These are phyloP conservation scores for Candida qinlingensis DNA, from an alignment of 805 yeast genomes.

Conservation along the genomic window DNA sequence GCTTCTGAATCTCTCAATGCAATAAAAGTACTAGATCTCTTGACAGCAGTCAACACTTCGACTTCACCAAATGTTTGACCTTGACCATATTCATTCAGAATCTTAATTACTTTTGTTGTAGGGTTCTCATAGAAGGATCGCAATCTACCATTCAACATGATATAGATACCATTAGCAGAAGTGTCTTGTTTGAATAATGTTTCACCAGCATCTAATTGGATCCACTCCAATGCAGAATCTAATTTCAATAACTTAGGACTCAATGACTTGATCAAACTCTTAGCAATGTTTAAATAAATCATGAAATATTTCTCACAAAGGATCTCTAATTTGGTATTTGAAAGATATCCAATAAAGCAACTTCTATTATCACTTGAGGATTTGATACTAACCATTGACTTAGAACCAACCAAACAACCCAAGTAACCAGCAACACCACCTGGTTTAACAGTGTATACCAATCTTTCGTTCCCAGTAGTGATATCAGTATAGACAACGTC, in stretches of 20 bases:
- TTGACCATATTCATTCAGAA: conserved; percentile 80
- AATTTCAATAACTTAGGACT: conserved; percentile 64
- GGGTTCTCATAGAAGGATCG: conserved; percentile 41
- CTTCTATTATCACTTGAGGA: conserved; percentile 42
- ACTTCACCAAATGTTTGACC: conserved; percentile 95
- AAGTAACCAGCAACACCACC: conserved; percentile 90
- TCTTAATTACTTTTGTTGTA: conserved; percentile 24
- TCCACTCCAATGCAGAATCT: conserved; percentile 94
- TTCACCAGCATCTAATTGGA: conserved; percentile 83
- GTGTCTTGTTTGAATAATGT: conserved; percentile 77
- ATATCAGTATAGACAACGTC: conserved; percentile 52
- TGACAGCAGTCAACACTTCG: conserved; percentile 80
- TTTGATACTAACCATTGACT: conserved; percentile 66
- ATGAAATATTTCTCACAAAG: conserved; percentile 72
- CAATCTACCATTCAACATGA: conserved; percentile 83
- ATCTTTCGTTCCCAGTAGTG: conserved; percentile 29
- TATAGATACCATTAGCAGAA: conserved; percentile 83
- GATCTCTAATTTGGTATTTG: conserved; percentile 55
- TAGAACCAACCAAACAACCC: conserved; percentile 72
- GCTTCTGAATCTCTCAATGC: conserved; percentile 93
- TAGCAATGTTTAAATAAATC: conserved; percentile 74
- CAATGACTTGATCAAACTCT: conserved; percentile 58
- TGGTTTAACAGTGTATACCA: conserved; percentile 52
- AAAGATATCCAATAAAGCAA: conserved; percentile 65
- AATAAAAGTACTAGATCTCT: conserved; percentile 62